Conservation (phyloP, 2,329 filamentous ascomycete genomes). For the Colletotrichum horii region DNA sequence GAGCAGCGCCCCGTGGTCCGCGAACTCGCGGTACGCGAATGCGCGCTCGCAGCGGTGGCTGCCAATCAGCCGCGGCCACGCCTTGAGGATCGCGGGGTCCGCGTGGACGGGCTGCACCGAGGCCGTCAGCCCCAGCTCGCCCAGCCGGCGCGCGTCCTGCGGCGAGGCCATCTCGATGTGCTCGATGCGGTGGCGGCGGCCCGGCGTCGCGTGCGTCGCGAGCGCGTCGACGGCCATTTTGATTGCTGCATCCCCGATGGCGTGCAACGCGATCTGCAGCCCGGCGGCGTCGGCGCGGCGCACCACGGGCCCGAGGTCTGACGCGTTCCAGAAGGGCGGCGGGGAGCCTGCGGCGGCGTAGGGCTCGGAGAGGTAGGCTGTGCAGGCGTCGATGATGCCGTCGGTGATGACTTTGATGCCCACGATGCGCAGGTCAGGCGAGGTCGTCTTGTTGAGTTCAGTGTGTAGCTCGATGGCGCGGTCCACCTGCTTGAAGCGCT, state of each 20-base stretch:
- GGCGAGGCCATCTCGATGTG: slow-evolving; percentile 59
- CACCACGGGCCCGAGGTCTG: slow-evolving; percentile 55
- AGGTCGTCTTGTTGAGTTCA: slow-evolving; percentile 36
- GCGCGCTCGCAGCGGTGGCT: slow-evolving; percentile 53
- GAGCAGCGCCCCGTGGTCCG: slow-evolving; percentile 50
- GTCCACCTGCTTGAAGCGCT: slow-evolving; percentile 52
- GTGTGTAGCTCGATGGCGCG: slow-evolving; percentile 50
- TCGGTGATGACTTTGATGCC: slow-evolving; percentile 66
- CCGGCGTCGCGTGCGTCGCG: slow-evolving; percentile 36
- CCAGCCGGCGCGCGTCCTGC: slow-evolving; percentile 55
- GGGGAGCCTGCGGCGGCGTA: slow-evolving; percentile 51
- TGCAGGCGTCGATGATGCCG: slow-evolving; percentile 63
- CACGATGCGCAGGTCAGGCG: slow-evolving; percentile 47
- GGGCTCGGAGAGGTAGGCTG: slow-evolving; percentile 58
- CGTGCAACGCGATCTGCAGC: slow-evolving; percentile 62
- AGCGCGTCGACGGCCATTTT: slow-evolving; percentile 55
- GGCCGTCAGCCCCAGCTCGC: slow-evolving; percentile 55
- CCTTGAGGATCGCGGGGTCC: slow-evolving; percentile 59
- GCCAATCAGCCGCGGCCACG: slow-evolving; percentile 60
- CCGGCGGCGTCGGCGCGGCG: slow-evolving; percentile 50
- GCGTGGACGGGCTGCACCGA: slow-evolving; percentile 55
- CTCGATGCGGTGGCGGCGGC: slow-evolving; percentile 59
- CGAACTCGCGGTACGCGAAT: slow-evolving; percentile 62
- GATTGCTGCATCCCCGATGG: slow-evolving; percentile 61
- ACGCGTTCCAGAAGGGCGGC: slow-evolving; percentile 54